Base-by-base conservation (phyloP, 257 asterid species). In the Avicennia marina region DNA sequence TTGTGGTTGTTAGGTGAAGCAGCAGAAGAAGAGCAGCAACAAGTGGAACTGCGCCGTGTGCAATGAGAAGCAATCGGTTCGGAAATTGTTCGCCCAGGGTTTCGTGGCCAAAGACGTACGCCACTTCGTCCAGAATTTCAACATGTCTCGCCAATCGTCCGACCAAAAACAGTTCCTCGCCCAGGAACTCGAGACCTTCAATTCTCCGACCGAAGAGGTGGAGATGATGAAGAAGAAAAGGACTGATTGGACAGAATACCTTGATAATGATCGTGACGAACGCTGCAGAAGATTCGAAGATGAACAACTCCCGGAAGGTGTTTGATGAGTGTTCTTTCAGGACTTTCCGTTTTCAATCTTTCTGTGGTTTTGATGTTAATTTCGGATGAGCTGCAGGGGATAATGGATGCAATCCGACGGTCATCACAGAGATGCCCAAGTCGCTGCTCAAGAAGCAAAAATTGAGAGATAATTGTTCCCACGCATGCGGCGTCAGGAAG, bases 41-140 rank as follows among this genome's bases (percentile, higher is more conserved):
- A 83, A 75, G 53, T 91, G 98, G 98, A 73, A 11, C 64, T 91
- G 98, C 75, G 95, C 80, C 17, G 90, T 85, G 38, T 91, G 98
- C 78, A 84, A 89, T 70, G 69, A 83, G 86, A 91, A 82, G 73
- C 96, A 91, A 55, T 85, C 98, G 2, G 73, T 80, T 16, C 74
- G 81, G 20, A 78, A 74, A 56, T 90, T 85, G 29, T 85, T 75
- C 33, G 80, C 90, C 6, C 84, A 72, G 41, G 79, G 82, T 10
- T 70, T 72, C 49, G 75, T 81, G 95, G 98, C 97, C 22, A 91
- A 77, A 65, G 94, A 83, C 38, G 79, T 91, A 6, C 93, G 97
- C 36, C 34, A 56, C 38, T 81, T 88, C 75, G 95, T 91, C 53
- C 98, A 91, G 81, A 81, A 32, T 33, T 85, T 85, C 79, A 91